Evolutionary conservation across 1,284 basidiomycete species (phyloP).

Genomic region (Trametes versicolor): DNA sequence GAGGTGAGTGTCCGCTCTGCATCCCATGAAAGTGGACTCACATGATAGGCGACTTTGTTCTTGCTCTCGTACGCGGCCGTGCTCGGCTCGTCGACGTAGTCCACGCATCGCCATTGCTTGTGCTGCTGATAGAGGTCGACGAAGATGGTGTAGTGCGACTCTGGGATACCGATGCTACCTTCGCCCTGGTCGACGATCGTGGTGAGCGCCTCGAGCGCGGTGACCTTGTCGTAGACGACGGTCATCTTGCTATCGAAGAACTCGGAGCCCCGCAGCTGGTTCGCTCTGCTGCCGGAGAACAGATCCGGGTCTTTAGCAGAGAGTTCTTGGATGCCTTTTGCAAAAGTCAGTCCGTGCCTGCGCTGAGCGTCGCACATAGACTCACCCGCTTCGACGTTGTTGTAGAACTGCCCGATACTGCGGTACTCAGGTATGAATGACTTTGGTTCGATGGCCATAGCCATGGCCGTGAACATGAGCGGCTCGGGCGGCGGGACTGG

Average conservation of each 20-base stretch:
- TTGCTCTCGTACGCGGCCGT: conserved; percentile 12
- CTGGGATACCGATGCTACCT: conserved; percentile 30
- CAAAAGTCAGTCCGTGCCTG: not conserved
- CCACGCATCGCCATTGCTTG: conserved; percentile 25
- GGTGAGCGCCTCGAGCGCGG: conserved; percentile 32
- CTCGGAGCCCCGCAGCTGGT: conserved; percentile 29
- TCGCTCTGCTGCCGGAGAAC: conserved; percentile 15
- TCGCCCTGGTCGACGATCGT: conserved; percentile 39
- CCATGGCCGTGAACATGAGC: not conserved
- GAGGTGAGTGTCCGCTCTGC: not conserved
- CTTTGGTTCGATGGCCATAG: not conserved
- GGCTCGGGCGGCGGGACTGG: not conserved
- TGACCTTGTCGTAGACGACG: conserved; percentile 23
- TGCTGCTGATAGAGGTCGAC: conserved; percentile 31
- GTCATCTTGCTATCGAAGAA: conserved; percentile 32
- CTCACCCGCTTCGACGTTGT: conserved; percentile 21
- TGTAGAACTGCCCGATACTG: conserved; percentile 29
- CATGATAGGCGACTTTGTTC: conserved; percentile 17
- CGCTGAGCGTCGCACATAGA: not conserved
- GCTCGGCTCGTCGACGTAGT: conserved; percentile 26
- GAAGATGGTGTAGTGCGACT: conserved; percentile 37
- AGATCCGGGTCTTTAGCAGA: conserved; percentile 5
- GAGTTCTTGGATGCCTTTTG: conserved; percentile 14
- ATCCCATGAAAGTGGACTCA: not conserved
- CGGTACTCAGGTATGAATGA: conserved; percentile 6